Evolutionary conservation across 2,329 filamentous ascomycete genomes (phyloP), one percentile per base, ranked within the genome.

Genomic region (Zasmidium cellare): DNA sequence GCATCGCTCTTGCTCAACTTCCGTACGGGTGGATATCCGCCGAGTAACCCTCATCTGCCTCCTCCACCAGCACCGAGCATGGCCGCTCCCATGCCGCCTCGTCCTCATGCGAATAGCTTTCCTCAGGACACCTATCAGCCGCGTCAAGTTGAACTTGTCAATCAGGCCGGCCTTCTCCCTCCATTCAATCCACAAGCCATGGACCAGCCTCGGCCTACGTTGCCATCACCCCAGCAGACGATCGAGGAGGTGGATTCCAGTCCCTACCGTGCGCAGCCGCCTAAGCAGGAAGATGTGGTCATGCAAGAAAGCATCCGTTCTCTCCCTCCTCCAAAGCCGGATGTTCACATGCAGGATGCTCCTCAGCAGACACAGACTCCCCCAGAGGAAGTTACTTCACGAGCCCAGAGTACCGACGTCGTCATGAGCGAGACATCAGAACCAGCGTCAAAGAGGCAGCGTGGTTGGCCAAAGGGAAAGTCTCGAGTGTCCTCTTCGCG

Each of bases 381-480:
- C 1, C 73, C 75, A 3, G 74, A 76, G 51, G 74, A 77, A 35
- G 51, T 58, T n/a, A 50, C 18, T 14, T 55, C 52, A 12, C 61
- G 61, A 16, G 58, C 59, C 12, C 55, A 51, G 60, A 75, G 61
- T 44, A 62, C 61, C 9, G 69, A 70, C 47, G 56, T 64, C 5
- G 54, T 59, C 2, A 52, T 58, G 28, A 65, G 56, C 47, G 69
- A 67, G 46, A 51, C 59, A 7, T 65, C 67, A 3, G 68, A 65
- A 18, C 16, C 56, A 28, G 47, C 61, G 9, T 45, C 48, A n/a
- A 61, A 56, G 35, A 67, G 62, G 25, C 68, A 68, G 49, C 65
- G 77, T 58, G 75, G 76, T 12, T 76, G 74, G 75, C 75, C 77
- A 12, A 80, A 79, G 64, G 77, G 76, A 35, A 80, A 79, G 60